A percentile compares a stretch with the other conserved stretches of the same genome.
Evolutionary conservation across 2,329 filamentous ascomycete genomes (phyloP).

Genomic region (Hypoxylon sp.): DNA sequence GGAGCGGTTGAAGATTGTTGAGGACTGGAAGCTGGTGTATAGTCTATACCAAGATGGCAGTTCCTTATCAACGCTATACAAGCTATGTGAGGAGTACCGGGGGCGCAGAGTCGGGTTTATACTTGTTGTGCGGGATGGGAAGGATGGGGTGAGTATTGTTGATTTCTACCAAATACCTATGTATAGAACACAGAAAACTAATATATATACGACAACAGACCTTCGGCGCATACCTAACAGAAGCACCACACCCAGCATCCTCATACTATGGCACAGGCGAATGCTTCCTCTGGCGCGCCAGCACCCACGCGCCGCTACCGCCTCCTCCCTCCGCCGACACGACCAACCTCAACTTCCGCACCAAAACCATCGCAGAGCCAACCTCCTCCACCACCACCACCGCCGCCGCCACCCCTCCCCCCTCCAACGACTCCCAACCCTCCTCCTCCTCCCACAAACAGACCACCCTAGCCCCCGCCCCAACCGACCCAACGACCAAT

Average conservation of each 20-base stretch:
- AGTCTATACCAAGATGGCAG: conserved; percentile 94
- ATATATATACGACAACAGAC: conserved; percentile 62
- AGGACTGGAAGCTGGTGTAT: conserved; percentile 89
- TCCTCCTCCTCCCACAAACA: conserved; percentile 48
- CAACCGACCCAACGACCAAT: conserved; percentile 49
- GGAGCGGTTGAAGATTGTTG: conserved; percentile 86
- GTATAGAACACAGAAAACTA: conserved; percentile 4
- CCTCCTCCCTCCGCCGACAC: conserved; percentile 76
- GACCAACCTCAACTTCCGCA: conserved; percentile 61
- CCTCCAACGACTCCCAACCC: conserved; percentile 34
- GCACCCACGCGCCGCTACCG: conserved; percentile 75
- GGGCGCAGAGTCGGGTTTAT: conserved; percentile 87
- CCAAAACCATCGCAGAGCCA: conserved; percentile 56
- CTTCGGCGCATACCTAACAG: conserved; percentile 95
- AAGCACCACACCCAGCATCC: conserved; percentile 83
- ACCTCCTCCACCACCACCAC: conserved; percentile 29
- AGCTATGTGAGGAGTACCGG: conserved; percentile 78
- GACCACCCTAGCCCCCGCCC: conserved; percentile 53
- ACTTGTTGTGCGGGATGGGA: conserved; percentile 84
- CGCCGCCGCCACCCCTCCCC: too few species aligned
- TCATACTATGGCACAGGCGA: conserved; percentile 97
- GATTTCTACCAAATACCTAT: conserved; percentile 3
- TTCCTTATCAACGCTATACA: conserved; percentile 87
- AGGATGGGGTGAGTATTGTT: conserved; percentile 74
- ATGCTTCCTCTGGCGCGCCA: conserved; percentile 91